Percentiles rank a stretch among this genome's conserved stretches.
Conservation (phyloP, 208 protist genomes). For the Borovskyia barvae region DNA sequence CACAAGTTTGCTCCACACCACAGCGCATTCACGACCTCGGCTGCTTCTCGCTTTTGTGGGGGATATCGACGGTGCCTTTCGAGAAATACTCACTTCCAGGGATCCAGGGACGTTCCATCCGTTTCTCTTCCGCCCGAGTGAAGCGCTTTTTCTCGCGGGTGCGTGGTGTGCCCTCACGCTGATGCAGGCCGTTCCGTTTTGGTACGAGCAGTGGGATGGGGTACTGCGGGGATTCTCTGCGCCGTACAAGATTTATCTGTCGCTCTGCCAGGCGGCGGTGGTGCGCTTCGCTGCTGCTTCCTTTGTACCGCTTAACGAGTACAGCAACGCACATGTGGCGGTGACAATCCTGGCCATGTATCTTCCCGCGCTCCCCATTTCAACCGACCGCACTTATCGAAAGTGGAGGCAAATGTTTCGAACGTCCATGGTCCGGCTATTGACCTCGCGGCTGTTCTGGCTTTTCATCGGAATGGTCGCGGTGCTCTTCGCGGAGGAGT, state of each 20-base stretch:
- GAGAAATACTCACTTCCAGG: conserved; percentile 41
- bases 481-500: conserved; percentile 62
- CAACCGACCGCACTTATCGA: conserved; percentile 66
- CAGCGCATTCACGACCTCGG: neutral
- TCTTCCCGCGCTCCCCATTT: conserved; percentile 72
- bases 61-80: conserved; percentile 49
- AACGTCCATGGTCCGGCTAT: conserved; percentile 56
- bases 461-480: conserved; percentile 60
- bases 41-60: neutral
- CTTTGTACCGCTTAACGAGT: conserved; percentile 64
- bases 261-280: conserved; percentile 62
- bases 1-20: neutral
- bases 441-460: conserved; percentile 80
- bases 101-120: conserved; percentile 63
- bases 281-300: conserved; percentile 71
- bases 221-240: conserved; percentile 38
- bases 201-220: conserved; percentile 67
- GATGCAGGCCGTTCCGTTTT: conserved; percentile 58
- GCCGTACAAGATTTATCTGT: conserved; percentile 68
- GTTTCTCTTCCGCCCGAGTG: conserved; percentile 62
- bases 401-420: conserved; percentile 77
- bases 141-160: conserved; percentile 48
- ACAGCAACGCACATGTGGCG: conserved; percentile 68
- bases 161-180: conserved; percentile 59
- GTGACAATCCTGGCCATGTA: conserved; percentile 80